Conservation (phyloP, 257 asterid species). For the Scutellaria baicalensis region DNA sequence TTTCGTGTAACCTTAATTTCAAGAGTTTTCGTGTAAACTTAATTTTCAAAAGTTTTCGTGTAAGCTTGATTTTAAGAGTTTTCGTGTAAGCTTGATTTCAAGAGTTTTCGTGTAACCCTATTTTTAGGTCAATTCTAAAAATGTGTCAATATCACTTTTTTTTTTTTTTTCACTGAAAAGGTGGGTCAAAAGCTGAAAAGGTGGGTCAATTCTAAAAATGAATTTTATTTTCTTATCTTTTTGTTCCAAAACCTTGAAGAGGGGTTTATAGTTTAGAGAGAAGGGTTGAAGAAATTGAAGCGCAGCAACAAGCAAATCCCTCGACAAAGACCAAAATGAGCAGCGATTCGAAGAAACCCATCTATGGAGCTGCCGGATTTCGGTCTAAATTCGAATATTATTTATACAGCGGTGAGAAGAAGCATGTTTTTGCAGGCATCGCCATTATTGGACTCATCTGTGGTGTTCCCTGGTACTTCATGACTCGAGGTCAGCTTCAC, state of each 20-base stretch:
- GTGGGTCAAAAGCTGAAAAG: no score
- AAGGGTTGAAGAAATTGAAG: slow-evolving; percentile 7
- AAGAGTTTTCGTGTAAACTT: no score
- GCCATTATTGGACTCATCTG: slow-evolving; percentile 57
- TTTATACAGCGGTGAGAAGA: slow-evolving; percentile 83
- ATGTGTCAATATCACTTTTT: no score
- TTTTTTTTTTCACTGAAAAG: no score
- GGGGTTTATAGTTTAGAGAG: neutral
- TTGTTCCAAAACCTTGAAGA: neutral
- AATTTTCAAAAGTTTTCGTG: no score
- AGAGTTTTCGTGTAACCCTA: no score
- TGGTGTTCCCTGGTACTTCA: slow-evolving; percentile 85
- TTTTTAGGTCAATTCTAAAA: no score
- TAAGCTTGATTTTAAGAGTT: no score
- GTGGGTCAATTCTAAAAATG: no score
- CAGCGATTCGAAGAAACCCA: slow-evolving; percentile 39
- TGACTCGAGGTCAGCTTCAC: slow-evolving; percentile 54
- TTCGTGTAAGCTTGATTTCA: no score
- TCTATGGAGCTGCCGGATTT: slow-evolving; percentile 43
- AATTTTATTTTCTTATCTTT: no score
- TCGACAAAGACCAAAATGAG: slow-evolving; percentile 20
- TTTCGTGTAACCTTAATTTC: no score
- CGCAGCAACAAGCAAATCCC: neutral
- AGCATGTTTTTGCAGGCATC: slow-evolving; percentile 78
- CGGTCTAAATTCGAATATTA: slow-evolving; percentile 53